Base-by-base conservation (phyloP, 148 eudicot species). In the Polygonum maritimum region DNA sequence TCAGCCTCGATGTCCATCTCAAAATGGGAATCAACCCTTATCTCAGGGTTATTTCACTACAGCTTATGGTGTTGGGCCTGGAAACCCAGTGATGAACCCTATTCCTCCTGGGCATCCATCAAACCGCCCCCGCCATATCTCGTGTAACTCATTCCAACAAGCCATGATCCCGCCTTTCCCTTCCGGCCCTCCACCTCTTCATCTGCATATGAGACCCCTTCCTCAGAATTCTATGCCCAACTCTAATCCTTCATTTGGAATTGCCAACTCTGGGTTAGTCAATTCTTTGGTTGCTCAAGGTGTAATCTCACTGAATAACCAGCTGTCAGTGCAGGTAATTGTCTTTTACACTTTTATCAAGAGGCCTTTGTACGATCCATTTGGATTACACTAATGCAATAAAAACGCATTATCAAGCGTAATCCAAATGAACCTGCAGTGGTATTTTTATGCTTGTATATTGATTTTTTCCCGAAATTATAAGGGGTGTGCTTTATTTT, bases 281-380 rank as follows among this genome's bases (percentile, higher is more conserved):
- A 84, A 70, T 81, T 89, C 97, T 79, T 89, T 95, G 38, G 80
- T 90, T 82, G 92, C 97, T 52, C 92, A 90, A 74, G 94, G 97
- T 67, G 80, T 95, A 75, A 81, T 95, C 77, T 90, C 98, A 48
- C 51, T 89, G 69, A 78, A 82, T 72, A 87, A 92, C 15, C 86
- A 85, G 81, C 79, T 87, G 48, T 79, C 87, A 65, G 85, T 73
- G 69, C 85, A 88, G 94, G 97, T 92, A 89, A 48, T 2, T 70
- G 21, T 22, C 67, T 4, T n/a, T 40, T 18, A 18, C 72, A 36
- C 22, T 38, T 9, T 4, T 39, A 39, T 40, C 40, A 10, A 39
- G 48, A 38, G 48, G 26, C 74, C 9, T 36, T 36, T 38, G 47
- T 6, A 44, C 10, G 47, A 10, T 44, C 47, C 10, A 2, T 44